Evolutionary conservation across 1,284 basidiomycete genomes (phyloP), one percentile per base, ranked within the genome.

Genomic region (Cryptococcus sp.): DNA sequence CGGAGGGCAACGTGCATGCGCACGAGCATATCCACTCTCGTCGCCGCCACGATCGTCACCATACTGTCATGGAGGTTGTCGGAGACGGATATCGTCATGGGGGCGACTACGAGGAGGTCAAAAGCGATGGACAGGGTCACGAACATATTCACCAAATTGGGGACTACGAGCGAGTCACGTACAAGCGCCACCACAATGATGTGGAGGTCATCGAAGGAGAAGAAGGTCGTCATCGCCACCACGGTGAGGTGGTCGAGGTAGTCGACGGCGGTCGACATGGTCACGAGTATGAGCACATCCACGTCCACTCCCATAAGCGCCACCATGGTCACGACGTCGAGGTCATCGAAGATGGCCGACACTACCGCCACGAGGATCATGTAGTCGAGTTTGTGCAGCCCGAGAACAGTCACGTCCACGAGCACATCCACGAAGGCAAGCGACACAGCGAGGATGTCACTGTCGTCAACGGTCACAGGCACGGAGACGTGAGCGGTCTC

Each of bases 11-110:
- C 5, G 47, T 20, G 17, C 19, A 53, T 27, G 50, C 41, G 3
- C 38, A 59, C 41, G 46, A 19, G 4, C 50, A 52, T 27, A 31
- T 23, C 17, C 47, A 59, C 31, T 40, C 13, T 8, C 41, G 47
- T 27, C 31, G 59, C 22, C 46, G 45, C 16, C 25, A 50, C 19
- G 53, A 59, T 27, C 23, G 31, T 15, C 51, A 59, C 42, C 56
- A 56, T 35, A 51, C 57, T 7, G 45, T 59, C 7, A 40, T 59
- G 15, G 57, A 59, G 19, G 57, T 59, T 6, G 52, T 59, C 19
- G 57, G 57, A 5, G 53, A 62, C 49, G 59, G 41, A 2, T 19
- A 54, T n/a, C 39, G 41, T 19, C 52, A 45, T 23, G 35, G 53
- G 38, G 44, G 56, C 22, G 16, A 50, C 7, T 46, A 45, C 35